Evolutionary conservation across 768 basidiomycete genomes (phyloP), one percentile per base, ranked within the genome.

Genomic region (Lyophyllum decastes): DNA sequence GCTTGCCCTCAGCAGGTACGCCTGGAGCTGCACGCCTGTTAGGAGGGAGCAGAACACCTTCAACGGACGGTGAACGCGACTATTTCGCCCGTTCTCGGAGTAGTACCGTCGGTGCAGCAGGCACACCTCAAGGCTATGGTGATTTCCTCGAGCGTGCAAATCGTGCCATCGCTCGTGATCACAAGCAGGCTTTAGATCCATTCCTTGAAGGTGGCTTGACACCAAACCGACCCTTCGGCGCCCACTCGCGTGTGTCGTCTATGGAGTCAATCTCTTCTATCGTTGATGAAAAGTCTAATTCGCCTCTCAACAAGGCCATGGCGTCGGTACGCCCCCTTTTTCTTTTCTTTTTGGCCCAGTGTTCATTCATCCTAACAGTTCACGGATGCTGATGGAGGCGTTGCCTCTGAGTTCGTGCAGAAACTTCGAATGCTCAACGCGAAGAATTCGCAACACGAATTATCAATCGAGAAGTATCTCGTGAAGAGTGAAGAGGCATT

Each of bases 211-310:
- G 77, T 41, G 72, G 69, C 61, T 64, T 75, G 26, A 75, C 84
- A 8, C 92, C 92, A 9, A 77, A 73, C 27, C 81, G 82, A 59
- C 92, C 94, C 1, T 95, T 96, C 72, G 91, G 91, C 52, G 64
- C 77, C 11, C 91, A 94, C 69, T 93, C 90, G 41, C 82, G 94
- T 5, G 82, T 84, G 6, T 87, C 88, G 0, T 95, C 93, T 1
- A 86, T 90, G n/a, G 95, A 96, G 66, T 94, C 93, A 5, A 95
- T 96, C 55, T 86, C 90, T 14, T 89, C 92, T 3, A 94, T 96
- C 52, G 89, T 94, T 27, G 93, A 95, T 61, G 94, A 96, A 64
- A 96, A 96, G 77, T 78, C 80, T 1, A 90, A 90, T 61, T 94
- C 95, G 22, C 94, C 95, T 11, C 76, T 96, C 58, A 97, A 97